Evolutionary conservation across 768 basidiomycete genomes (phyloP).

Genomic region (Trametes cinnabarina): DNA sequence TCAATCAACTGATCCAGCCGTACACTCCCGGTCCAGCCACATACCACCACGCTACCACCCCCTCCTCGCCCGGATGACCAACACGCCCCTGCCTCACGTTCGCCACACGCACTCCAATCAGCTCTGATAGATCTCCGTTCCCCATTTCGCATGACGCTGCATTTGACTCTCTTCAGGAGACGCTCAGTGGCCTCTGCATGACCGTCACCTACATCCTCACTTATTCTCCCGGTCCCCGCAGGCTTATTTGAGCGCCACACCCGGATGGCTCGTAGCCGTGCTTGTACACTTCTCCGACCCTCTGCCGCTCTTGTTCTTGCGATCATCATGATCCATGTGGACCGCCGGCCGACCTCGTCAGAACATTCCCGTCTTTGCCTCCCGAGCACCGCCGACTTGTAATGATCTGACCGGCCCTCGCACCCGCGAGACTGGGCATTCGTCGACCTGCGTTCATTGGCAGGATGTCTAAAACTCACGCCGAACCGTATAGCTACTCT

Average conservation of each 20-base stretch:
- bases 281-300: background rate
- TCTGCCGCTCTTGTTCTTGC: background rate
- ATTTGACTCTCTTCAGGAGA: background rate
- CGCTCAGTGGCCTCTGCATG: no score
- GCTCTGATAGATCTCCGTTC: slow-evolving; percentile 10
- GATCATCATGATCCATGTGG: background rate
- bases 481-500: background rate
- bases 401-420: background rate
- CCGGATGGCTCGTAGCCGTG: background rate
- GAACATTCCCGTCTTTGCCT: background rate
- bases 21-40: background rate
- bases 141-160: slow-evolving; percentile 3
- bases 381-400: background rate
- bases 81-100: slow-evolving; percentile 4
- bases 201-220: background rate
- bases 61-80: background rate
- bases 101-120: slow-evolving; percentile 13
- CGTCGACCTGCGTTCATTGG: background rate
- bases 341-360: background rate
- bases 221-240: background rate
- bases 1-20: slow-evolving; percentile 11
- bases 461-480: background rate
- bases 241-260: background rate
- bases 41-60: background rate
- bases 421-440: background rate